Conservation (phyloP, 345 rosid species). For the Excoecaria agallocha region DNA sequence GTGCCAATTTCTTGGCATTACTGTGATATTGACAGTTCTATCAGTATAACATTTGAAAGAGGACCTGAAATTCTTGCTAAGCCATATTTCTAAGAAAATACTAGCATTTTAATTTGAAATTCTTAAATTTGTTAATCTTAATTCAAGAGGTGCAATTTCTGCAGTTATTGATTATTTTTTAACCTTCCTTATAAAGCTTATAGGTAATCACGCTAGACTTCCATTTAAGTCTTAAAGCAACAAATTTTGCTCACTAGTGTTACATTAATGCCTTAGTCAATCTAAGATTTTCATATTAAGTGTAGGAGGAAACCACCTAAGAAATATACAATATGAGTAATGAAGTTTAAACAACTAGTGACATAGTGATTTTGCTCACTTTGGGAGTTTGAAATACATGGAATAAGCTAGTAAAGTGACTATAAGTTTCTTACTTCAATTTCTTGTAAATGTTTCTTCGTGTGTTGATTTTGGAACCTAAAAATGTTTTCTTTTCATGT, state of each 20-base stretch:
- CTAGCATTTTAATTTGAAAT: not conserved
- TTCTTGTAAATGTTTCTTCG: too few species aligned
- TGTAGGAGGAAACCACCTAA: not conserved
- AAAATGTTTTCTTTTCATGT: conserved; percentile 5
- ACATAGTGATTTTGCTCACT: not conserved
- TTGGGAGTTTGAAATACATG: too few species aligned
- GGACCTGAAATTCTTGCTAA: not conserved
- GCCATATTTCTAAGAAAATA: not conserved
- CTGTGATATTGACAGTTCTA: not conserved
- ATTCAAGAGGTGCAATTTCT: not conserved
- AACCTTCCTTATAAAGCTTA: not conserved
- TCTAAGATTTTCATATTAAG: not conserved
- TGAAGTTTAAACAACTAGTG: not conserved
- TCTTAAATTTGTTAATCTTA: not conserved
- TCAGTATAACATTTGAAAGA: not conserved
- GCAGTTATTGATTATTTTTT: not conserved
- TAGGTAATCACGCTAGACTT: not conserved
- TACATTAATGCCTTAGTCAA: not conserved
- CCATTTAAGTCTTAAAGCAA: not conserved
- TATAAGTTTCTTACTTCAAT: not conserved
- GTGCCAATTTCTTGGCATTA: not conserved
- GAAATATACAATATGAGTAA: not conserved
- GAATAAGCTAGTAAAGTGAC: too few species aligned
- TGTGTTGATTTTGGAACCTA: conserved; percentile 6
- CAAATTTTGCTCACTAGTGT: not conserved